Conservation (phyloP, 208 protist species). For the Trypanosoma brucei region DNA sequence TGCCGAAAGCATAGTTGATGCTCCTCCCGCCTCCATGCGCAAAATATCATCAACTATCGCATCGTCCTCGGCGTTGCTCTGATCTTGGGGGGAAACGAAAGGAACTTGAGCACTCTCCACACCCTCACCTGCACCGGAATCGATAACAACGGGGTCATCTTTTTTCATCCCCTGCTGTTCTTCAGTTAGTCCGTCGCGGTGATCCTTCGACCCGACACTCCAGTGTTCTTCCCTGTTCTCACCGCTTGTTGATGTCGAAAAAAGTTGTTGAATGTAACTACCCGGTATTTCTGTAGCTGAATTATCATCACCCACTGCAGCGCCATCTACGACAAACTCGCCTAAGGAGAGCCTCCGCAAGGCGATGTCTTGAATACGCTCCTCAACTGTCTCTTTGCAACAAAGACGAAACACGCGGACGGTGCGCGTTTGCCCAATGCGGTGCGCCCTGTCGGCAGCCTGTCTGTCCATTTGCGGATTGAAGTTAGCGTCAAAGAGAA, state of each 20-base stretch:
- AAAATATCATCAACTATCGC: slow-evolving; percentile 52
- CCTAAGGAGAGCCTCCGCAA: slow-evolving; percentile 92
- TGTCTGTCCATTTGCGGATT: slow-evolving; percentile 98
- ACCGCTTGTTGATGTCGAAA: slow-evolving; percentile 26
- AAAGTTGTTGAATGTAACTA: slow-evolving; percentile 51
- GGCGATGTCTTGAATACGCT: slow-evolving; percentile 92
- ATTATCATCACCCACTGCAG: slow-evolving; percentile 1
- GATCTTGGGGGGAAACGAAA: background rate
- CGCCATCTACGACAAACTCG: slow-evolving; percentile 88
- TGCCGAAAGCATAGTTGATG: slow-evolving; percentile 12
- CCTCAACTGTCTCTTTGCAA: slow-evolving; percentile 91
- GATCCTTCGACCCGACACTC: too few relatives aligned
- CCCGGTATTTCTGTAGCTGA: slow-evolving; percentile 23
- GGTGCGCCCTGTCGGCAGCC: slow-evolving; percentile 92
- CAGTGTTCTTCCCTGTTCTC: background rate
- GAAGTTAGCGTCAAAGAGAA: slow-evolving; percentile 96
- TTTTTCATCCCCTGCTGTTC: too few relatives aligned
- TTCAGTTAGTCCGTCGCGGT: too few relatives aligned
- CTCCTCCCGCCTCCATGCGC: slow-evolving; percentile 34
- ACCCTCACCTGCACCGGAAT: background rate
- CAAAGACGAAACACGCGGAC: slow-evolving; percentile 96
- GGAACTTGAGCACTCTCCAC: background rate
- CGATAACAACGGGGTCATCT: slow-evolving; percentile 1
- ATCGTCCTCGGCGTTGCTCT: slow-evolving; percentile 23
- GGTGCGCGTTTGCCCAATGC: slow-evolving; percentile 93